Conservation (phyloP, 305 asterid genomes). For the Solanum aculeatissimum region DNA sequence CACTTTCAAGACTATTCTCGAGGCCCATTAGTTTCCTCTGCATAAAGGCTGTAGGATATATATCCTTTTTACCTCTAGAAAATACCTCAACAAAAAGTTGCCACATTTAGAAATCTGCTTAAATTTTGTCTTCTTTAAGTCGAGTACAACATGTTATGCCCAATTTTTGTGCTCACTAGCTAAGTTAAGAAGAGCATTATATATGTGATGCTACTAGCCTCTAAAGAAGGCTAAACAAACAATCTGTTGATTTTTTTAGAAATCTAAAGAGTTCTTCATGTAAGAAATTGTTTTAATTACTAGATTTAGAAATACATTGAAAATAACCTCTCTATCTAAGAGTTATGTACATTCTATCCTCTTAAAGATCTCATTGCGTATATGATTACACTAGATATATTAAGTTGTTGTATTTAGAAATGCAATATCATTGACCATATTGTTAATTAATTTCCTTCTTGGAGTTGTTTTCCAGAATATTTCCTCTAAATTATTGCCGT, state of each 20-base stretch:
- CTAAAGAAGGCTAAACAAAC: not conserved
- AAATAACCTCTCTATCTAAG: too few species aligned
- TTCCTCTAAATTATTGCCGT: not conserved
- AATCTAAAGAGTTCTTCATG: not conserved
- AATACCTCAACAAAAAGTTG: not conserved
- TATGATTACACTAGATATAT: too few species aligned
- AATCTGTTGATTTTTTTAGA: not conserved
- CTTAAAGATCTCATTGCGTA: too few species aligned
- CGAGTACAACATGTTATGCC: not conserved
- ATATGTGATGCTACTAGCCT: not conserved
- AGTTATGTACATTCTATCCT: too few species aligned
- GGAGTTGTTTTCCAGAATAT: not conserved
- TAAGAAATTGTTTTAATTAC: not conserved
- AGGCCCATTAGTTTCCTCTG: not conserved
- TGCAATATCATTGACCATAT: not conserved
- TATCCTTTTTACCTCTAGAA: not conserved
- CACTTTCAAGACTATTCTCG: not conserved
- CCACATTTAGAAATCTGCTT: not conserved
- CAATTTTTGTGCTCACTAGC: not conserved
- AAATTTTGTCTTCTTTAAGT: not conserved
- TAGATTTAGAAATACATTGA: not conserved
- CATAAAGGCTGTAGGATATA: not conserved
- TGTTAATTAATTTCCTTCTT: not conserved
- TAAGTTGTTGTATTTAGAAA: too few species aligned
- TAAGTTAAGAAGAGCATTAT: not conserved